Evolutionary conservation across 805 yeast species (phyloP), one percentile per base, ranked within the genome.

Genomic region (Tetrapisispora pingtungensis): DNA sequence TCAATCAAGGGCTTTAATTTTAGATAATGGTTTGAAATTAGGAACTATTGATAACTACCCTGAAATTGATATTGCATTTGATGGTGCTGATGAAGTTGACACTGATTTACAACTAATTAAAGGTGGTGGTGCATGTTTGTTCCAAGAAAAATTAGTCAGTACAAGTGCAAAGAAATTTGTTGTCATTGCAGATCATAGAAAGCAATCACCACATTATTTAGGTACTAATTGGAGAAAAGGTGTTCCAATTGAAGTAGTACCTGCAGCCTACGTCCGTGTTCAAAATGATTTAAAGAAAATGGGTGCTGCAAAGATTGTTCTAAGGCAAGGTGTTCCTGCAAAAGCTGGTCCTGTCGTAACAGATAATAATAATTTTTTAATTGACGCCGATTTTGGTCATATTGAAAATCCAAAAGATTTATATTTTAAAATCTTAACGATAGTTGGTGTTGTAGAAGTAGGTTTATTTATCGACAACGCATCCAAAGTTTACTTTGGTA

Each of bases 1-100:
- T 73, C 99, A 93, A 67, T 83, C 94, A 37, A 84, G 84, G 57
- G 86, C 81, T 56, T 73, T 93, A 53, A 89, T 93, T 54, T 68
- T 86, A 46, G 83, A 77, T 46, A 88, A 88, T 55, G 93, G 93
- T 0, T 71, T 93, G 50, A 72, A 65, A 34, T 70, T 89, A 51
- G 95, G 95, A 1, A 72, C 84, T 10, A 77, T 90, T 48, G 97
- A 90, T 57, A 89, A 87, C 68, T 80, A 69, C 40, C 85, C 95
- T 2, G 73, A 73, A 22, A 69, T 93, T 37, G 98, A 93, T 61
- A 78, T 93, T 54, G 96, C 96, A 1, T 93, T 93, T 62, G 99
- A 93, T 64, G 99, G 99, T 37, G 97, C 98, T 2, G 99, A 93
- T 65, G 98, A 93, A 66, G 89, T 89, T 46, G 98, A 90, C 64